A percentile compares a stretch with the other conserved stretches of the same genome.
These are phyloP conservation scores for Spinacia oleracea DNA, from an alignment of 179 eudicot species.

Conservation along the genomic window DNA sequence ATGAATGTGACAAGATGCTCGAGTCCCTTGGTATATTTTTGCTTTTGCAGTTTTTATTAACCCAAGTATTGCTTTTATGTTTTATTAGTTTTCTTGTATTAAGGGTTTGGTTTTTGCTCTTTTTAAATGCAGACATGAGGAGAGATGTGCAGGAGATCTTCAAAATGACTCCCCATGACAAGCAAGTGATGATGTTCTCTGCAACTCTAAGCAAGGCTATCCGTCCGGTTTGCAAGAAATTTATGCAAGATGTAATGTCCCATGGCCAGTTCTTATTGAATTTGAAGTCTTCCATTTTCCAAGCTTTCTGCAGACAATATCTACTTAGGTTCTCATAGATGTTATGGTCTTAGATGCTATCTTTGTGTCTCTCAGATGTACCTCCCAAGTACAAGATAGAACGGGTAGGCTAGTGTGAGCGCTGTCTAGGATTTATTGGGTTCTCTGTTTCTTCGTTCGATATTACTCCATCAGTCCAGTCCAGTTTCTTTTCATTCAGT, in stretches of 20 bases:
- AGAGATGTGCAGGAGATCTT: slow-evolving; percentile 97
- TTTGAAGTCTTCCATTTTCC: slow-evolving; percentile 56
- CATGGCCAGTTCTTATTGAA: slow-evolving; percentile 64
- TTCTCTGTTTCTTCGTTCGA: neutral
- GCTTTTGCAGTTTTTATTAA: neutral
- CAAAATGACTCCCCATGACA: slow-evolving; percentile 99
- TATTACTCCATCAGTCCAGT: neutral
- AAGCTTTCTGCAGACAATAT: slow-evolving; percentile 42
- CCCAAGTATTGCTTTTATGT: no score
- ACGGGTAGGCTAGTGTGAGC: slow-evolving; percentile 11
- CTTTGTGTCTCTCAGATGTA: slow-evolving; percentile 19
- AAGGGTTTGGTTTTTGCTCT: neutral
- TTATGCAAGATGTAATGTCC: slow-evolving; percentile 98
- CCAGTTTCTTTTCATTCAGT: neutral
- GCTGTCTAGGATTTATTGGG: slow-evolving; percentile 8
- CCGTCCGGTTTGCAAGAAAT: slow-evolving; percentile 98
- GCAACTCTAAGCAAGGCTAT: slow-evolving; percentile 98
- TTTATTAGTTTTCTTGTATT: neutral
- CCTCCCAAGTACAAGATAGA: neutral
- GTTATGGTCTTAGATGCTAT: slow-evolving; percentile 19
- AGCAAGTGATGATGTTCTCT: slow-evolving; percentile 99
- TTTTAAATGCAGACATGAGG: slow-evolving; percentile 66
- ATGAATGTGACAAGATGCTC: slow-evolving; percentile 99
- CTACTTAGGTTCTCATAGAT: slow-evolving; percentile 23
- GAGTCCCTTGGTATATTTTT: slow-evolving; percentile 79